Conservation (phyloP, 306 rosid species). For the Glycine latifolia region DNA sequence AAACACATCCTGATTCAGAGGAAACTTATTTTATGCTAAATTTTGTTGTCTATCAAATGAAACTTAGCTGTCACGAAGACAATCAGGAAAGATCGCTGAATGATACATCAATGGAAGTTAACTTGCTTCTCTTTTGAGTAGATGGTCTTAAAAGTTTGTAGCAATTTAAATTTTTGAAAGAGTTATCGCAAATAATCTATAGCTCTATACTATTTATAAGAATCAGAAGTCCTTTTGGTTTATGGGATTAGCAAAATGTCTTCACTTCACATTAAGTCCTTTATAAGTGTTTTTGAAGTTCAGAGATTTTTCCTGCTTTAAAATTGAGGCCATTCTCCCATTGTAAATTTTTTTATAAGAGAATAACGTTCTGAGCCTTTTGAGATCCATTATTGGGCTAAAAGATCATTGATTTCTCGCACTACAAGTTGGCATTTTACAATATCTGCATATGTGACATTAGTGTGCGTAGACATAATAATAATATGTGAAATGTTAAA, state of each 20-base stretch:
- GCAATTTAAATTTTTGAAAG: constrained; percentile 32
- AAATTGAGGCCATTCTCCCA: not conserved
- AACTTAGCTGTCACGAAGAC: constrained; percentile 51
- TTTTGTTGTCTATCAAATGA: constrained; percentile 67
- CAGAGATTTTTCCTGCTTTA: not conserved
- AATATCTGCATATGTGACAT: too few species aligned
- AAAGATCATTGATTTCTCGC: too few species aligned
- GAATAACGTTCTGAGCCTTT: not conserved
- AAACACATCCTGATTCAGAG: constrained; percentile 61
- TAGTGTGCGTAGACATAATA: too few species aligned
- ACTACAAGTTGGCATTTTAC: too few species aligned
- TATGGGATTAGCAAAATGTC: constrained; percentile 20
- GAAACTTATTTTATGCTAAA: constrained; percentile 66
- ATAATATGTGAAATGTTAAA: too few species aligned
- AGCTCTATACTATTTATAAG: constrained; percentile 28
- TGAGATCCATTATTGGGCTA: too few species aligned
- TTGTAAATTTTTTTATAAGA: not conserved
- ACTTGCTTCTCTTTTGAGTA: constrained; percentile 41
- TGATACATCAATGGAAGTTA: constrained; percentile 41
- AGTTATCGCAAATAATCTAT: constrained; percentile 20
- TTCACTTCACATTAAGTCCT: constrained; percentile 15
- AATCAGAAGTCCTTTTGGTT: constrained; percentile 19
- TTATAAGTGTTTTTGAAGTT: not conserved
- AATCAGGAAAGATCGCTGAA: constrained; percentile 46
- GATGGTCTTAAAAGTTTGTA: constrained; percentile 27